These are phyloP conservation scores for Coemansia sp. DNA, from an alignment of 192 early-diverging fungal genomes.

Conservation along the genomic window DNA sequence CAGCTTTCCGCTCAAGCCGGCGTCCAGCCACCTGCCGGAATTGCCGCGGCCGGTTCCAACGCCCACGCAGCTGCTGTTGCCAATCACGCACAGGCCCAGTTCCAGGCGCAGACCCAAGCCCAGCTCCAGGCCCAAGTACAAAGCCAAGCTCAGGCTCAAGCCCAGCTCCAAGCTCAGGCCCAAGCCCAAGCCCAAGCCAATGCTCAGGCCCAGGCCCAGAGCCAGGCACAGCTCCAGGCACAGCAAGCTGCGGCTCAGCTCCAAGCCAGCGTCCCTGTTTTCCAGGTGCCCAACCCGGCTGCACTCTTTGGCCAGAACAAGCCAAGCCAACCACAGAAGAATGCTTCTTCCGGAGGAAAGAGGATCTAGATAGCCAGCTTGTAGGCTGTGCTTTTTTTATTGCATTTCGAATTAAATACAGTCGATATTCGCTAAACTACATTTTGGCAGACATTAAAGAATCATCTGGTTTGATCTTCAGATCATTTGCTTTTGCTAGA, in stretches of 20 bases:
- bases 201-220: slow-evolving; percentile 42
- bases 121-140: slow-evolving; percentile 36
- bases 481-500: no score
- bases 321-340: neutral
- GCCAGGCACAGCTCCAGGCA: slow-evolving; percentile 41
- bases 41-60: slow-evolving; percentile 23
- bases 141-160: slow-evolving; percentile 24
- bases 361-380: neutral
- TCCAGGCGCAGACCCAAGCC: slow-evolving; percentile 21
- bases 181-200: slow-evolving; percentile 50
- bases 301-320: slow-evolving; percentile 10
- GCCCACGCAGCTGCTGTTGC: slow-evolving; percentile 2
- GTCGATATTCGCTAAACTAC: neutral
- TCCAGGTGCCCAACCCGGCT: slow-evolving; percentile 13
- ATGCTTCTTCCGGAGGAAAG: neutral
- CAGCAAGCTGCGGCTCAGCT: slow-evolving; percentile 44
- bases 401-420: neutral
- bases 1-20: slow-evolving; percentile 47
- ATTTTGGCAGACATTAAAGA: no score
- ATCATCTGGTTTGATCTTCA: no score
- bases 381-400: neutral
- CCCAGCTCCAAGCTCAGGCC: slow-evolving; percentile 41
- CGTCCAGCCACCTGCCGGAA: slow-evolving; percentile 43
- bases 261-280: slow-evolving; percentile 19
- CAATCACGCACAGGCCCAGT: slow-evolving; percentile 7